Evolutionary conservation across 1,284 basidiomycete species (phyloP), one percentile per base, ranked within the genome.

Genomic region (Cutaneotrichosporon daszewskae): DNA sequence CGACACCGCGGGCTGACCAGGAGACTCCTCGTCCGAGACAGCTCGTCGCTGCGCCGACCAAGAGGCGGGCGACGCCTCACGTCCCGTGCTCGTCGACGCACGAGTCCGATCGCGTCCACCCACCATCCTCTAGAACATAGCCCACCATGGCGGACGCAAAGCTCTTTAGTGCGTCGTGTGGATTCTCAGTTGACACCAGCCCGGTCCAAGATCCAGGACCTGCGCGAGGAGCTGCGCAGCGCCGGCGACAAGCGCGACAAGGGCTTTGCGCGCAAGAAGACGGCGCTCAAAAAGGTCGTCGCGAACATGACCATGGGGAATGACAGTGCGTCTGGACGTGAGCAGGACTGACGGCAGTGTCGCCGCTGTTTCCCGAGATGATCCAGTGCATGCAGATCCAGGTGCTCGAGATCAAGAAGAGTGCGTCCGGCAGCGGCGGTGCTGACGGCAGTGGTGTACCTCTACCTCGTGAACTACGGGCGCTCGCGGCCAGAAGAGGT

Each of bases 401-500:
- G 40, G 63, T 92, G 8, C 77, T 98, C 28, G 95, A 98, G 71
- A 94, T 98, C 69, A 98, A 98, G 79, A 98, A 98, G 79, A 97
- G 94, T 91, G 61, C 68, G 82, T 51, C 10, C 16, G 7, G 11
- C 1, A 10, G 23, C 2, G 9, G 18, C 2, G 0, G 14, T 8
- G 22, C 44, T 51, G 19, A 45, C 34, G 22, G 9, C 59, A 94
- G 89, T 98, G 47, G 94, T 97, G 14, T 98, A 97, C 64, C 81
- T 97, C 34, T 97, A 95, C 70, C 83, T 97, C 50, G 95, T 96
- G 80, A 95, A 96, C 74, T 97, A 97, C 61, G 91, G 91, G 35
- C 90, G 92, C 67, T 87, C 91, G 0, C 88, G 96, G 64, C 94
- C 94, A 0, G 94, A 98, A 64, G 80, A 85, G 32, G 88, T 97